phyloP scores from a whole-genome alignment of 1,139 yeast genomes.

The Geotrichum restrictum region DNA sequence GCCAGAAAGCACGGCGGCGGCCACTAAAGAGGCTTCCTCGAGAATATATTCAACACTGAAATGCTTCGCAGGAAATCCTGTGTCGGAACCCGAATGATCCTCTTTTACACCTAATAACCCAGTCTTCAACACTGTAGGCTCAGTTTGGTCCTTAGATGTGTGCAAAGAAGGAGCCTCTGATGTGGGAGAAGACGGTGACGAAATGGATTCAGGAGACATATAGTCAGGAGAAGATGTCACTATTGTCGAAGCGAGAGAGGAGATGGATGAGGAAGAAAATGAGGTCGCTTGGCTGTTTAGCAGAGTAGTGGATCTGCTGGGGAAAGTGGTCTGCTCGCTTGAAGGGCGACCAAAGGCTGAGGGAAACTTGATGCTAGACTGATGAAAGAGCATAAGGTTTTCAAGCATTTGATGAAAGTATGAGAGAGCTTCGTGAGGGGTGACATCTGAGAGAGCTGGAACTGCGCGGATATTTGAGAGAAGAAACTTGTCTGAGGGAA shows the following conservation, averaged over 20 bases:
- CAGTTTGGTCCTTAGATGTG: too few species aligned
- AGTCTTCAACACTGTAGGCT: too few species aligned
- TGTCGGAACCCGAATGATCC: too few species aligned
- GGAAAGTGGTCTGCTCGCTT: too few species aligned
- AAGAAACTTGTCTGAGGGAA: constrained; percentile 6
- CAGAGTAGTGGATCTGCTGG: neutral
- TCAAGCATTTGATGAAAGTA: constrained; percentile 28
- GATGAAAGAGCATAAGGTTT: constrained; percentile 13
- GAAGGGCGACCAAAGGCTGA: too few species aligned
- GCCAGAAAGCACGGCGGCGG: constrained; percentile 4
- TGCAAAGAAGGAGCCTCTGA: too few species aligned
- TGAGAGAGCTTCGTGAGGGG: constrained; percentile 28
- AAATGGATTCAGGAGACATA: too few species aligned
- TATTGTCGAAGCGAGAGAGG: neutral
- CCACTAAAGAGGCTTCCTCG: constrained; percentile 7
- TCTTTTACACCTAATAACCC: too few species aligned
- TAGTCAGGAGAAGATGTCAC: neutral
- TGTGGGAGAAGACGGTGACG: too few species aligned
- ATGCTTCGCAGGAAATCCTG: neutral
- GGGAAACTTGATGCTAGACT: neutral
- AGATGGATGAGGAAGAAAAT: neutral
- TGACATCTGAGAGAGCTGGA: constrained; percentile 25
- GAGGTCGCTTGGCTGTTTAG: neutral
- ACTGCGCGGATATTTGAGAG: constrained; percentile 16
- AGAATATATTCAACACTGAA: neutral